These are phyloP conservation scores for Casaregolazyma suthepensis DNA, from an alignment of 1,139 yeast species.

Conservation along the genomic window DNA sequence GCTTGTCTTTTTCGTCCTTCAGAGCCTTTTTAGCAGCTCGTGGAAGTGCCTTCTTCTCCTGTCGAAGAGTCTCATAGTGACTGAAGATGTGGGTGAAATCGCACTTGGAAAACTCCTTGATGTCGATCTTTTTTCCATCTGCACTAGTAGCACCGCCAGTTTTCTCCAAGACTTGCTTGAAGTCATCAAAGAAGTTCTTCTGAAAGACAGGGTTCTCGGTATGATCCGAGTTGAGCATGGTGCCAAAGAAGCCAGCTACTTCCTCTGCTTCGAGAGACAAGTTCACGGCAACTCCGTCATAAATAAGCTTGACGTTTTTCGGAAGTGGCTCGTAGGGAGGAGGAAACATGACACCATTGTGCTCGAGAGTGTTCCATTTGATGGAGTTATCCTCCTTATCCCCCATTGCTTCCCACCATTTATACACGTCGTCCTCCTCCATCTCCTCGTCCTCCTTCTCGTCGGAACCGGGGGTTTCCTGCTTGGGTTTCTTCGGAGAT, in stretches of 20 bases:
- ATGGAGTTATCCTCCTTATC: constrained; percentile 65
- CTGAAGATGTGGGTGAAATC: constrained; percentile 74
- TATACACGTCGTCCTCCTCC: constrained; percentile 61
- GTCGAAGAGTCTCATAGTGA: constrained; percentile 63
- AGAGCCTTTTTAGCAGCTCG: constrained; percentile 66
- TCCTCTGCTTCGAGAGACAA: constrained; percentile 85
- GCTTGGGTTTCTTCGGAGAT: constrained; percentile 6
- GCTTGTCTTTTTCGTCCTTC: constrained; percentile 63
- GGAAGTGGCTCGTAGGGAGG: constrained; percentile 89
- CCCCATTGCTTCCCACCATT: constrained; percentile 87
- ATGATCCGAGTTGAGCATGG: constrained; percentile 83
- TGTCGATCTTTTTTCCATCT: constrained; percentile 38
- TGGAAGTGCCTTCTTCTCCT: constrained; percentile 62
- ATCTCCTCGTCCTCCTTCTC: constrained; percentile 32
- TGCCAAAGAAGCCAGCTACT: constrained; percentile 93
- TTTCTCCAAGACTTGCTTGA: constrained; percentile 60
- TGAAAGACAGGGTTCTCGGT: constrained; percentile 82
- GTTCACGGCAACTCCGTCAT: constrained; percentile 67
- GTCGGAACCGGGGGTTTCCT: constrained; percentile 17
- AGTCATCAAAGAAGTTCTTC: constrained; percentile 80
- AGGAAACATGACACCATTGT: constrained; percentile 88
- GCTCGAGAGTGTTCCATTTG: constrained; percentile 83
- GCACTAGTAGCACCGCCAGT: constrained; percentile 50
- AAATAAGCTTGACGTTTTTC: constrained; percentile 63
- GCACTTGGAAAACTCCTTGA: constrained; percentile 59